Evolutionary conservation across 2,329 filamentous ascomycete species (phyloP).

Genomic region (Aspergillus vadensis): DNA sequence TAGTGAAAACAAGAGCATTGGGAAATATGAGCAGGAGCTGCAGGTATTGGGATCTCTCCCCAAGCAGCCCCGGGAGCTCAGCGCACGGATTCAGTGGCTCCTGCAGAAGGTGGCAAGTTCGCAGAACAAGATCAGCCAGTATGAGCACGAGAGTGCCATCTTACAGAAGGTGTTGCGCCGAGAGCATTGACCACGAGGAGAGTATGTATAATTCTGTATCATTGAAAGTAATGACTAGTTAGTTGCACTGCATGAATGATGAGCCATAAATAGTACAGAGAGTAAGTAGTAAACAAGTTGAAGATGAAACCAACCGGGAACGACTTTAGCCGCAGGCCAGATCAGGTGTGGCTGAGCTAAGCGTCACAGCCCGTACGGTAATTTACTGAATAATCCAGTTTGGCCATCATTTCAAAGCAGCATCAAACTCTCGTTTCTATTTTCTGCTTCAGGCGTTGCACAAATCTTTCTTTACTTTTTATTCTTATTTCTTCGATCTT

Average conservation of each 20-base stretch:
- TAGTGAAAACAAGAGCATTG: conserved; percentile 72
- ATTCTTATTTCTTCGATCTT: too few relatives aligned
- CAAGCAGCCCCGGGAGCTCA: conserved; percentile 68
- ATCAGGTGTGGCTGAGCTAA: neutral
- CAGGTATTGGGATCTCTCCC: conserved; percentile 69
- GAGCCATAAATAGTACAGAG: neutral
- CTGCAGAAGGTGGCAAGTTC: conserved; percentile 71
- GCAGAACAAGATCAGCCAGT: conserved; percentile 72
- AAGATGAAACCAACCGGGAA: too few relatives aligned
- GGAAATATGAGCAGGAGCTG: conserved; percentile 78
- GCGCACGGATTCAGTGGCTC: conserved; percentile 69
- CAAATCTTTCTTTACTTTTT: too few relatives aligned
- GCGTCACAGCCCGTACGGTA: too few relatives aligned
- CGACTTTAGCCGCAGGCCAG: too few relatives aligned
- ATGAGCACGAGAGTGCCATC: conserved; percentile 69
- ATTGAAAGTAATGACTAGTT: too few relatives aligned
- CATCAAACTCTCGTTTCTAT: too few relatives aligned
- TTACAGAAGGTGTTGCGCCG: conserved; percentile 71
- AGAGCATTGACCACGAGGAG: conserved; percentile 45
- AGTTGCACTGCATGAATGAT: neutral
- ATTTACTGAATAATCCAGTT: too few relatives aligned
- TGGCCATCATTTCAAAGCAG: too few relatives aligned
- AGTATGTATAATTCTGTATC: neutral
- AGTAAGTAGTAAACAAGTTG: too few relatives aligned
- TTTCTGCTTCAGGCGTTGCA: too few relatives aligned